Evolutionary conservation across 495 filamentous ascomycete species (phyloP).

Genomic region (Neurospora terricola): DNA sequence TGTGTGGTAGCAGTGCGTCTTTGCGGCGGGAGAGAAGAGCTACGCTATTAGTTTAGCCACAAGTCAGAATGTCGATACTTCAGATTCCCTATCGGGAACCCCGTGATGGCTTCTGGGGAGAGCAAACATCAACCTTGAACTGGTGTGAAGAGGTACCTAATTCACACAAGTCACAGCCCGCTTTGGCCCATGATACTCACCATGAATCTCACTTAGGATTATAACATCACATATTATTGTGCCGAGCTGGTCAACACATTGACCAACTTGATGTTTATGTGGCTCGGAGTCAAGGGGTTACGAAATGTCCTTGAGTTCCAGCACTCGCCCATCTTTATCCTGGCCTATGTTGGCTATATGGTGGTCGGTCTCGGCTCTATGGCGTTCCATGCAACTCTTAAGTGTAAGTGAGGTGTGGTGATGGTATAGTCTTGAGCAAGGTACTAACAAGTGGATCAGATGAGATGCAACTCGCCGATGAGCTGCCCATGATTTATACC

Average conservation of each 20-base stretch:
- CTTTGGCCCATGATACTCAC: not conserved
- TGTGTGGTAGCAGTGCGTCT: not conserved
- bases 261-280: constrained; percentile 75
- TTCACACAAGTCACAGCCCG: not conserved
- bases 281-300: constrained; percentile 61
- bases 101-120: constrained; percentile 67
- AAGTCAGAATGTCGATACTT: constrained; percentile 6
- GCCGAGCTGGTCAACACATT: constrained; percentile 46
- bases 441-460: constrained; percentile 43
- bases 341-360: constrained; percentile 64
- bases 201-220: constrained; percentile 26
- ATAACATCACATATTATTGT: constrained; percentile 38
- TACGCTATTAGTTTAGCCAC: not conserved
- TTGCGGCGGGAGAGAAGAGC: not conserved
- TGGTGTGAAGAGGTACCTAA: constrained; percentile 80
- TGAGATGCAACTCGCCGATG: constrained; percentile 95
- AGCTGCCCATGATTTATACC: constrained; percentile 96
- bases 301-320: constrained; percentile 56
- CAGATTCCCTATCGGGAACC: constrained; percentile 59
- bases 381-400: constrained; percentile 71
- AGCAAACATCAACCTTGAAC: constrained; percentile 81
- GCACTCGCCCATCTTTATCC: constrained; percentile 63
- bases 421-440: not conserved
- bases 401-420: constrained; percentile 44
- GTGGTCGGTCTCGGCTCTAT: constrained; percentile 76